Evolutionary conservation across 2,329 filamentous ascomycete species (phyloP).

Genomic region (Fusarium sp.): DNA sequence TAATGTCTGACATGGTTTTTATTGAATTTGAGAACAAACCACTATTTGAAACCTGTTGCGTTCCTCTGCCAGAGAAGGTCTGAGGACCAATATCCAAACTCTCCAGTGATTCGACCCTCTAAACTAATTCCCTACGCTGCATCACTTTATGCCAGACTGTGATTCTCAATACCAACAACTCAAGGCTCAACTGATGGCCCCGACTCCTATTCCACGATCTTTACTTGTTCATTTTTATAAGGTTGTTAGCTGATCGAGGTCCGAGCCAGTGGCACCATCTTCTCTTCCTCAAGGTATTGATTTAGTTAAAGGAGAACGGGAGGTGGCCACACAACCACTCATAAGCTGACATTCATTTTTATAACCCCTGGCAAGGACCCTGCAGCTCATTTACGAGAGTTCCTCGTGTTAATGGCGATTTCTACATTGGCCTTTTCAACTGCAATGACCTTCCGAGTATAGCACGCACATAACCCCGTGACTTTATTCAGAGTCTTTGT

Average conservation of each 20-base stretch:
- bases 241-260: constrained; percentile 2
- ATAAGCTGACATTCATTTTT: constrained; percentile 19
- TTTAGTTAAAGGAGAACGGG: constrained; percentile 3
- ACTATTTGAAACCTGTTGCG: neutral
- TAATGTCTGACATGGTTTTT: neutral
- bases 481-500: neutral
- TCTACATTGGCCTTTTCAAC: constrained; percentile 7
- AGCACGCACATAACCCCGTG: neutral
- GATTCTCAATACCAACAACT: neutral
- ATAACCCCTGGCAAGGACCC: constrained; percentile 19
- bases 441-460: constrained; percentile 1
- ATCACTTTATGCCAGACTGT: neutral
- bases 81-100: neutral
- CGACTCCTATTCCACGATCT: neutral
- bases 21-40: neutral
- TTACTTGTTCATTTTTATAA: constrained; percentile 7
- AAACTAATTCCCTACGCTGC: neutral
- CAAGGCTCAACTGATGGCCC: neutral
- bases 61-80: neutral
- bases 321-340: constrained; percentile 20
- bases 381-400: constrained; percentile 29
- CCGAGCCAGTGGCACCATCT: constrained; percentile 15
- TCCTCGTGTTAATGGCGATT: constrained; percentile 19
- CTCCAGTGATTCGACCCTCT: neutral
- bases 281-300: neutral